Percentiles rank a stretch among this genome's conserved stretches.
These are phyloP conservation scores for Cystobasidium slooffiae DNA, from an alignment of 1,284 basidiomycete genomes.

Conservation along the genomic window DNA sequence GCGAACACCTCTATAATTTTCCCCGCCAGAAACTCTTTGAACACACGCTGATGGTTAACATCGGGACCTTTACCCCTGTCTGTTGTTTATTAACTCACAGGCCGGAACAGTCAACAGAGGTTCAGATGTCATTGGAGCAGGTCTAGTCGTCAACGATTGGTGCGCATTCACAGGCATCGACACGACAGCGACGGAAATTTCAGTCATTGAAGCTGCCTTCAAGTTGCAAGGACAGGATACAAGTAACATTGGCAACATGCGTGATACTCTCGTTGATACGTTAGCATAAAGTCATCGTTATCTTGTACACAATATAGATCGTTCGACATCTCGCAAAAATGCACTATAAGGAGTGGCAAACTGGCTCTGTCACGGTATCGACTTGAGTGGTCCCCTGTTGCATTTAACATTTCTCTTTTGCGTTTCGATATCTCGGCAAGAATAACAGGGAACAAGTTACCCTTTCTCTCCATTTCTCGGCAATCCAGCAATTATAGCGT, in stretches of 20 bases:
- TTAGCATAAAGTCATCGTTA: slow-evolving; percentile 44
- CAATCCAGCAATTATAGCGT: background rate
- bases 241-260: slow-evolving; percentile 50
- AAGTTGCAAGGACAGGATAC: slow-evolving; percentile 58
- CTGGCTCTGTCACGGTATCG: no score
- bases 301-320: no score
- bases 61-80: background rate
- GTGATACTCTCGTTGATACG: slow-evolving; percentile 52
- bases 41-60: background rate
- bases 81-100: slow-evolving; percentile 59
- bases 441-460: background rate
- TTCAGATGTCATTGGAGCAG: slow-evolving; percentile 95
- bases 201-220: slow-evolving; percentile 96
- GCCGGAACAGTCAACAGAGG: slow-evolving; percentile 98
- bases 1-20: background rate
- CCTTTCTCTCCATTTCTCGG: background rate
- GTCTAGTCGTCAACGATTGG: slow-evolving; percentile 97
- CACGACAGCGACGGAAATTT: slow-evolving; percentile 97
- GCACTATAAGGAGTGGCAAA: no score
- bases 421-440: no score
- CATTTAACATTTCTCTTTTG: no score
- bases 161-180: slow-evolving; percentile 95
- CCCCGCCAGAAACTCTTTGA: background rate
- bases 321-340: no score
- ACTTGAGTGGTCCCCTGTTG: no score